Evolutionary conservation across 1,139 yeast species (phyloP).

Genomic region (Kodamaea alishanica): DNA sequence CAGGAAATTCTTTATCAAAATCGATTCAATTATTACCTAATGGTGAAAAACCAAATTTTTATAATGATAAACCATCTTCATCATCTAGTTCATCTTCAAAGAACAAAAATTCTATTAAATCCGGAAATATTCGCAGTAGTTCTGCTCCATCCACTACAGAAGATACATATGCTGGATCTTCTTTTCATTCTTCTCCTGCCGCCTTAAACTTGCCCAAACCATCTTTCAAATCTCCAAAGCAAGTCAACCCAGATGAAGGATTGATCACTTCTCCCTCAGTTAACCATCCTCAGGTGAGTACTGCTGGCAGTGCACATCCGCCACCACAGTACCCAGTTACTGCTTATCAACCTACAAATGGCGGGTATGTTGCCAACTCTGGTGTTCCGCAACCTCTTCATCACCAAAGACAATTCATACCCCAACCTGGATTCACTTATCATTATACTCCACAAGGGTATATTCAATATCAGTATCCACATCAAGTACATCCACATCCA

Average conservation of each 20-base stretch:
- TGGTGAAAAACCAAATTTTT: constrained; percentile 22
- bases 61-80: constrained; percentile 3
- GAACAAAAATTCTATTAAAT: constrained; percentile 8
- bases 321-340: constrained; percentile 31
- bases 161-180: constrained; percentile 53
- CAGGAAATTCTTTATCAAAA: neutral
- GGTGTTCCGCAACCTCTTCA: neutral
- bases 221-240: constrained; percentile 40
- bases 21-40: constrained; percentile 14
- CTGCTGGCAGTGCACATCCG: constrained; percentile 11
- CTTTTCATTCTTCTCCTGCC: constrained; percentile 56
- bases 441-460: constrained; percentile 31
- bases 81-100: constrained; percentile 5
- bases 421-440: constrained; percentile 29
- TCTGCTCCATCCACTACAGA: constrained; percentile 11
- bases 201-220: constrained; percentile 58
- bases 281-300: neutral
- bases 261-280: constrained; percentile 6
- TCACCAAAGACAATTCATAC: constrained; percentile 14
- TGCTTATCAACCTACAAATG: constrained; percentile 24
- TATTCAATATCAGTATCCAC: constrained; percentile 23
- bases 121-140: constrained; percentile 1
- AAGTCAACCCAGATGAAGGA: constrained; percentile 6
- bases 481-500: constrained; percentile 8
- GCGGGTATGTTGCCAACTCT: neutral